Evolutionary conservation across 169 alveolate species (phyloP), one percentile per base, ranked within the genome.

Genomic region (Cryptosporidium sp.): DNA sequence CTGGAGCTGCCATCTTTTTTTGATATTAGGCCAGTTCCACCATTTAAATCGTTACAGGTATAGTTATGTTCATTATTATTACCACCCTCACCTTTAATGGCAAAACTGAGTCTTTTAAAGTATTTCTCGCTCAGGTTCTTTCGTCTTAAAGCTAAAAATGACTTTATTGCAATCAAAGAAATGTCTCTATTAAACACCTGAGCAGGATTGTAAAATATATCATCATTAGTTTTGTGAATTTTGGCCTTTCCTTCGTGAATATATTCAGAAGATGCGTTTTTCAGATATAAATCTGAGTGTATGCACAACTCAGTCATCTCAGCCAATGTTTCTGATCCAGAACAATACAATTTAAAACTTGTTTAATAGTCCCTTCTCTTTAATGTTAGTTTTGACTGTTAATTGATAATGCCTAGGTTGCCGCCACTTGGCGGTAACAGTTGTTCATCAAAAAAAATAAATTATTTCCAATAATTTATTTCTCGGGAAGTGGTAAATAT

Each of bases 141-240:
- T 50, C 52, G 35, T 65, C 75, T 80, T 31, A 73, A 21, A 10
- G 45, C 29, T n/a, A 65, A 65, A 65, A 80, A 80, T 31, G 89
- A 59, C 45, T 80, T 80, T 31, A 80, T 80, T 65, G 33, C 89
- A 48, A 80, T 65, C 16, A 80, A 18, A 10, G 98, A 95, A 70
- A 97, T 85, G 75, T 97, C 99, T 35, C 99, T 93, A 91, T 97
- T 97, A 91, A 96, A 97, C 51, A 96, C 98, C 84, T 97, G 98
- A 9, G 98, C 97, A 33, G 97, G 97, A 86, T 97, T 97, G 86
- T 95, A 95, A 86, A 95, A 95, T 26, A 95, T 69, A 50, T 93
- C 94, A 45, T 92, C 67, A 35, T 92, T 91, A 39, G 85, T 86
- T 71, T 93, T 93, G 75, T 87, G 74, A 35, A 95, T 94, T 70